These are phyloP conservation scores for Phytophthora hibernalis DNA, from an alignment of 352 stramenopile genomes.

Conservation along the genomic window DNA sequence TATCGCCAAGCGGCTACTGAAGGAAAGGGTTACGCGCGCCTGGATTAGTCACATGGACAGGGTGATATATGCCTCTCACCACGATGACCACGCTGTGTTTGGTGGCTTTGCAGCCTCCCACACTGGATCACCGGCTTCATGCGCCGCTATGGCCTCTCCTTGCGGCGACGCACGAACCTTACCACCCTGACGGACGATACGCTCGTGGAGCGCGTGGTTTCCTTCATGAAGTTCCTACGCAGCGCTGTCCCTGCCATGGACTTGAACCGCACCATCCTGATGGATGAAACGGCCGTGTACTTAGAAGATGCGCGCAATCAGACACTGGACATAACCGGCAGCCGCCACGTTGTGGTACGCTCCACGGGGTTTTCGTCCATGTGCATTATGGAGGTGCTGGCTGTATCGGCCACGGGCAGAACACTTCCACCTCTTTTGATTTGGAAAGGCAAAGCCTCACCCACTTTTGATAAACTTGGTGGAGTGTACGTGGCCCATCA, in stretches of 20 bases:
- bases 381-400: slow-evolving; percentile 28
- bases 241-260: slow-evolving; percentile 11
- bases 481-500: slow-evolving; percentile 17
- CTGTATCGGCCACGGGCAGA: slow-evolving; percentile 6
- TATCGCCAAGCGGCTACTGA: too few relatives aligned
- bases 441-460: slow-evolving; percentile 13
- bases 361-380: slow-evolving; percentile 39
- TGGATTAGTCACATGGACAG: too few relatives aligned
- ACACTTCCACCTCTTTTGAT: slow-evolving; percentile 26
- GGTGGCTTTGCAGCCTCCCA: slow-evolving; percentile 21
- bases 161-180: slow-evolving; percentile 32
- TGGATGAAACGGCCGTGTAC: too few relatives aligned
- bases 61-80: too few relatives aligned
- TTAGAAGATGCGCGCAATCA: slow-evolving; percentile 31
- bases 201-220: slow-evolving; percentile 18
- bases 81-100: too few relatives aligned
- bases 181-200: slow-evolving; percentile 23
- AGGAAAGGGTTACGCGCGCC: too few relatives aligned
- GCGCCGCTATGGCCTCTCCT: slow-evolving; percentile 30
- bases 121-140: slow-evolving; percentile 41
- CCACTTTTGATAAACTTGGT: slow-evolving; percentile 16
- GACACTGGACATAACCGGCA: slow-evolving; percentile 26
- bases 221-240: slow-evolving; percentile 17
- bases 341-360: slow-evolving; percentile 28
- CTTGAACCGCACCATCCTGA: slow-evolving; percentile 23